A percentile compares a stretch with the other conserved stretches of the same genome.
phyloP scores from a whole-genome alignment of 805 yeast species.

The Sugiyamaella smithiae region DNA sequence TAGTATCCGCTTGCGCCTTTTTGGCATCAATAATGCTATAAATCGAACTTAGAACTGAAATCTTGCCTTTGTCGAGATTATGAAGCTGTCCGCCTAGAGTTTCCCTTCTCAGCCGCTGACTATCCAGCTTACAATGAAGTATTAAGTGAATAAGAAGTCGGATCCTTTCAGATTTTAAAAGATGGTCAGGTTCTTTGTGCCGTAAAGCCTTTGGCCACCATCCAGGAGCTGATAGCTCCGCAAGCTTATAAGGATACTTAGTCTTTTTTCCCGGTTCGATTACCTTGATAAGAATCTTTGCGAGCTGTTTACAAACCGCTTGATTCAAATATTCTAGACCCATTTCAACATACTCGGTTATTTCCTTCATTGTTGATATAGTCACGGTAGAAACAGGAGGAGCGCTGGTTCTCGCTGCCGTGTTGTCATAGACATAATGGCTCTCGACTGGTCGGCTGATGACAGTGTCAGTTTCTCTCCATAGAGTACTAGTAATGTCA shows the following conservation, averaged over 20 bases:
- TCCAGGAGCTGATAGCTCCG: conserved; percentile 48
- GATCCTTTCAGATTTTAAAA: conserved; percentile 56
- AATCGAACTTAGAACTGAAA: not conserved
- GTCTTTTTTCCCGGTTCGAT: conserved; percentile 69
- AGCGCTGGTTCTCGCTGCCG: too few species aligned
- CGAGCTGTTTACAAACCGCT: conserved; percentile 55
- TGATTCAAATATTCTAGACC: conserved; percentile 34
- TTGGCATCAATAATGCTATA: not conserved
- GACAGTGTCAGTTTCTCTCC: not conserved
- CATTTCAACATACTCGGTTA: not conserved
- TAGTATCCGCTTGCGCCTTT: not conserved
- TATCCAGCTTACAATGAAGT: not conserved
- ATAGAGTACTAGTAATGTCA: not conserved
- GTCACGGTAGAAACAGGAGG: not conserved
- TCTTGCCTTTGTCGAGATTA: not conserved
- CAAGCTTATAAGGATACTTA: conserved; percentile 56
- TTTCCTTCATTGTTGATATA: not conserved
- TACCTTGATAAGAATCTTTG: conserved; percentile 64
- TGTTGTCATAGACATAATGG: too few species aligned
- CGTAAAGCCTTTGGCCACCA: conserved; percentile 69
- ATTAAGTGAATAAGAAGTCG: conserved; percentile 36
- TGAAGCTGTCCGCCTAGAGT: not conserved
- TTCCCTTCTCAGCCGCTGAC: not conserved
- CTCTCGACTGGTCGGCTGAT: not conserved
- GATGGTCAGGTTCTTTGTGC: conserved; percentile 74